phyloP scores from a whole-genome alignment of 2,329 filamentous ascomycete species.

The Chaetomium sp. region DNA sequence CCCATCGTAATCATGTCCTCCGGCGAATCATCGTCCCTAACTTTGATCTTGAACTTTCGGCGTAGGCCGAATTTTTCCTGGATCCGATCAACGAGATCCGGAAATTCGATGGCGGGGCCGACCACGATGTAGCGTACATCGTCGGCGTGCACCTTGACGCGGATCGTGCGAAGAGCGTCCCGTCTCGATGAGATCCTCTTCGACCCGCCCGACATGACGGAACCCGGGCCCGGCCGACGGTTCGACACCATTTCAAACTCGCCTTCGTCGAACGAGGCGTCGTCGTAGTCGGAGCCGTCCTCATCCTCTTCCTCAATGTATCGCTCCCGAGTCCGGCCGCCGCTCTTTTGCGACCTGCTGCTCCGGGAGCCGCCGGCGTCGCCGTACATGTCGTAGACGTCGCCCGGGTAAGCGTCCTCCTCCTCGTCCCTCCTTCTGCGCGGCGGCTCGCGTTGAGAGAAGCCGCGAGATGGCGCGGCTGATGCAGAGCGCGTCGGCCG shows the following conservation, averaged over 20 bases:
- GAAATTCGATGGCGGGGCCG: conserved; percentile 69
- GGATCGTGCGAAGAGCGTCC: conserved; percentile 73
- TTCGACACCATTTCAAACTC: conserved; percentile 78
- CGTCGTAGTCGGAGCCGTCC: conserved; percentile 71
- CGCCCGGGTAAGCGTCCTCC: conserved; percentile 66
- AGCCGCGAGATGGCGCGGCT: conserved; percentile 47
- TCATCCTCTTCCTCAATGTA: conserved; percentile 84
- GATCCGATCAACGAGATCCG: conserved; percentile 76
- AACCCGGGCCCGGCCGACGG: conserved; percentile 51
- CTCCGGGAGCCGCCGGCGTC: conserved; percentile 44
- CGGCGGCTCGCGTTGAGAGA: conserved; percentile 45
- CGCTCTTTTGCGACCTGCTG: conserved; percentile 44
- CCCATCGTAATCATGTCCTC: conserved; percentile 95
- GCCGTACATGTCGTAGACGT: conserved; percentile 68
- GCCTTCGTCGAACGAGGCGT: conserved; percentile 69
- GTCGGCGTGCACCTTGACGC: conserved; percentile 88
- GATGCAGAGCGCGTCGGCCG: conserved; percentile 50
- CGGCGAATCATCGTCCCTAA: conserved; percentile 74
- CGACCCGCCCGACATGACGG: conserved; percentile 47
- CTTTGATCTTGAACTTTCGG: conserved; percentile 83
- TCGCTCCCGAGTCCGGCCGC: conserved; percentile 42
- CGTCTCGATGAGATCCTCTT: conserved; percentile 59
- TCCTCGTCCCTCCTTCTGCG: conserved; percentile 52
- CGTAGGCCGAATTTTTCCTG: conserved; percentile 82
- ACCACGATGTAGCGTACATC: conserved; percentile 95